Base-by-base conservation (phyloP, 768 basidiomycete species). In the Pulveroboletus sp. region DNA sequence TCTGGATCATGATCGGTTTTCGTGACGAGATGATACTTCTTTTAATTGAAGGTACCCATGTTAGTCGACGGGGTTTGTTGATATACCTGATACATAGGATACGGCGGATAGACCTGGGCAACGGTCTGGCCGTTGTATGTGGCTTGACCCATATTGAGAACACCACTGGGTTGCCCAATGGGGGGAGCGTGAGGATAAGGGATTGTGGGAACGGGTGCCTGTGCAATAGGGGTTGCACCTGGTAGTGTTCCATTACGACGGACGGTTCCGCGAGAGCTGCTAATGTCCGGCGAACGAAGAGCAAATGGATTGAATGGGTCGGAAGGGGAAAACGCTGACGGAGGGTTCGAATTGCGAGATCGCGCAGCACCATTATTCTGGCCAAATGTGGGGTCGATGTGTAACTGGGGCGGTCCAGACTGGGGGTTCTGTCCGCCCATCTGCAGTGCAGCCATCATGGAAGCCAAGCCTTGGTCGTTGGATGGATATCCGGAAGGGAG, bases 391-490 rank as follows among this genome's bases (percentile, higher is more conserved):
- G 86, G 80, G 53, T 91, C 87, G 47, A 84, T 79, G 44, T 86
- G 83, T 26, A 89, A 72, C 60, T 83, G 84, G 43, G 84, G 77
- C 24, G 83, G 88, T 11, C 82, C 87, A 29, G 86, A 83, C 63
- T 90, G 86, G 16, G 86, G 82, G 54, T 89, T 91, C 65, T 89
- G 87, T 19, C 86, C 89, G 55, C 87, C 89, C 88, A 91, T 89
- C 68, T 91, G 90, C 56, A 92, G 71, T 16, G 90, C 86, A 27
- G 89, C 90, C 89, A 93, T 92, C 88, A 93, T 92, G 12, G 89
- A 90, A 42, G 89, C 89, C 45, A 93, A 70, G 16, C 87, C 86
- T 66, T 91, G 89, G 61, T 90, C 88, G 50, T 85, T 89, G 42
- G 84, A 80, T 13, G 86, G 85, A 62, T 90, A 89, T 24, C 87